Conservation (phyloP, 345 rosid species). For the Salix purpurea region DNA sequence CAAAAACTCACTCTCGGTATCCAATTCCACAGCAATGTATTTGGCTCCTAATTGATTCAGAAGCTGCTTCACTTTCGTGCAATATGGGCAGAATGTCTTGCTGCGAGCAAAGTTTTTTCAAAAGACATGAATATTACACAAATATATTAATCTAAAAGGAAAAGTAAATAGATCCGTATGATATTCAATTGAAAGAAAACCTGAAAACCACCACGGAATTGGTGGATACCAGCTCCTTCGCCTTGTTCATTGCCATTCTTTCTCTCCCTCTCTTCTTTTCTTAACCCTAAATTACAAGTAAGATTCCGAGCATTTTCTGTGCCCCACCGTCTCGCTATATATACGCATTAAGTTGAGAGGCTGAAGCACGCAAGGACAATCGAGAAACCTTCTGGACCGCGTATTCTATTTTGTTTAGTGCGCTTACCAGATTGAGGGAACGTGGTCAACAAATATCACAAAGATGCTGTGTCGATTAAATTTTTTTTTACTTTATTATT, state of each 20-base stretch:
- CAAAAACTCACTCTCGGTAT: constrained; percentile 46
- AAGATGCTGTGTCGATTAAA: too few species aligned
- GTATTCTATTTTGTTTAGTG: too few species aligned
- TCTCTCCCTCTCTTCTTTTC: not conserved
- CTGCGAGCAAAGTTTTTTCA: constrained; percentile 28
- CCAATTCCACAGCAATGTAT: constrained; percentile 54
- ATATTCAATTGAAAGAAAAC: constrained; percentile 4
- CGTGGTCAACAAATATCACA: too few species aligned
- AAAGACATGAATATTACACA: not conserved
- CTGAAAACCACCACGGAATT: constrained; percentile 77
- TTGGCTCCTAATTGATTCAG: constrained; percentile 48
- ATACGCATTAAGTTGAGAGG: too few species aligned
- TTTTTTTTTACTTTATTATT: too few species aligned
- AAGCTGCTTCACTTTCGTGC: constrained; percentile 59
- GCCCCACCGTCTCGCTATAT: too few species aligned
- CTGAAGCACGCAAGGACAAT: not conserved
- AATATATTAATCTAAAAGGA: not conserved
- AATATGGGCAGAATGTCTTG: constrained; percentile 66
- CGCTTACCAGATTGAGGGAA: too few species aligned
- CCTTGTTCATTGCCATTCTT: too few species aligned
- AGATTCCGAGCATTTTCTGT: too few species aligned
- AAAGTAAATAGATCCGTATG: not conserved
- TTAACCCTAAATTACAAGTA: not conserved
- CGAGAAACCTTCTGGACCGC: constrained; percentile 5
- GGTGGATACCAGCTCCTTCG: constrained; percentile 45